These are phyloP conservation scores for Aureobasidium namibiae DNA, from an alignment of 2,329 filamentous ascomycete genomes.

Conservation along the genomic window DNA sequence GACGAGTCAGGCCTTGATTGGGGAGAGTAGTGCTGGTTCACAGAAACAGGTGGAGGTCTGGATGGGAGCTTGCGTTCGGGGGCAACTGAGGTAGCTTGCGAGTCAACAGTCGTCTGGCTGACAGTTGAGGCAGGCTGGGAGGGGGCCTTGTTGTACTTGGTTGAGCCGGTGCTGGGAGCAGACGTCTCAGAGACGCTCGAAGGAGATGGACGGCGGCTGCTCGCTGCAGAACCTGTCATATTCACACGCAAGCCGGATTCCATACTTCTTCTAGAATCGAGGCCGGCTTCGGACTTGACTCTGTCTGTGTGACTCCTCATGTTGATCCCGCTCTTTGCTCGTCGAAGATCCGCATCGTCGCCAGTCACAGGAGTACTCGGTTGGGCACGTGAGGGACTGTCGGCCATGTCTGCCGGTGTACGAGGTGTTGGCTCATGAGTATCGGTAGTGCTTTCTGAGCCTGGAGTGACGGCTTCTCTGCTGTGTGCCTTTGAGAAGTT, in stretches of 20 bases:
- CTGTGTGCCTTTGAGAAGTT: slow-evolving; percentile 84
- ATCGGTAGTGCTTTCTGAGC: slow-evolving; percentile 20
- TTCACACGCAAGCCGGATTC: slow-evolving; percentile 32
- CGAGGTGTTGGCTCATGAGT: background rate
- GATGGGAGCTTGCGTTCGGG: slow-evolving; percentile 28
- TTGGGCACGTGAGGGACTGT: slow-evolving; percentile 27
- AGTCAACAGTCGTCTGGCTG: slow-evolving; percentile 35
- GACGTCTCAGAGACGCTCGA: slow-evolving; percentile 35
- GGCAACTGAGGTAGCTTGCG: slow-evolving; percentile 38
- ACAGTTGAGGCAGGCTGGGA: slow-evolving; percentile 23
- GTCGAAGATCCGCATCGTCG: slow-evolving; percentile 35
- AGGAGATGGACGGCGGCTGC: slow-evolving; percentile 32
- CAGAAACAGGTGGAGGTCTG: slow-evolving; percentile 25
- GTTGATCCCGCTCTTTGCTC: slow-evolving; percentile 37
- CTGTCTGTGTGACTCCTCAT: slow-evolving; percentile 33
- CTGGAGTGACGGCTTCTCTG: slow-evolving; percentile 66
- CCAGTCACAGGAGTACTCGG: slow-evolving; percentile 41
- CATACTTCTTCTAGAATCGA: slow-evolving; percentile 31
- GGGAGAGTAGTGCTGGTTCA: slow-evolving; percentile 32
- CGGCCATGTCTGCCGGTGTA: slow-evolving; percentile 13
- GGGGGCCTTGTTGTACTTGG: slow-evolving; percentile 14
- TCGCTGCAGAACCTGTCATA: slow-evolving; percentile 33
- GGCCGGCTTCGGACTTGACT: slow-evolving; percentile 28
- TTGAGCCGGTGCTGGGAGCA: slow-evolving; percentile 7
- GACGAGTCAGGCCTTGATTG: slow-evolving; percentile 36